A percentile compares a stretch with the other conserved stretches of the same genome.
Conservation (phyloP, 768 basidiomycete species). For the Pisolithus orientalis region DNA sequence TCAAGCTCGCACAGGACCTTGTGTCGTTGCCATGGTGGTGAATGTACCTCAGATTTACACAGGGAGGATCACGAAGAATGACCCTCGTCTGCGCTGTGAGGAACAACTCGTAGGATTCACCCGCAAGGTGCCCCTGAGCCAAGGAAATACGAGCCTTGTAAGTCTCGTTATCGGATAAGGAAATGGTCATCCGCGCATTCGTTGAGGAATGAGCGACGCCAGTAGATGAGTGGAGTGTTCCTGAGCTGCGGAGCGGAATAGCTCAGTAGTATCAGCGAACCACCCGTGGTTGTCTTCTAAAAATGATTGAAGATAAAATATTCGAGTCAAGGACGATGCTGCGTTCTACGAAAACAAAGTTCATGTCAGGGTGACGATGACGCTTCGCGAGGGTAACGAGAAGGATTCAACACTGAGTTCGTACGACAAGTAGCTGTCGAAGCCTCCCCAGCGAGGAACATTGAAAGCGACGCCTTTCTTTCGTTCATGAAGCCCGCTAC, state of each 20-base stretch:
- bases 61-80: slow-evolving; percentile 33
- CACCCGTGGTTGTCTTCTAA: slow-evolving; percentile 51
- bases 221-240: slow-evolving; percentile 3
- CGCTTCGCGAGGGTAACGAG: slow-evolving; percentile 33
- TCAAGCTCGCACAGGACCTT: slow-evolving; percentile 66
- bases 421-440: slow-evolving; percentile 74
- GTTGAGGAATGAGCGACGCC: slow-evolving; percentile 18
- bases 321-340: slow-evolving; percentile 48
- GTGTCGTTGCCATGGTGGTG: slow-evolving; percentile 57
- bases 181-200: slow-evolving; percentile 29
- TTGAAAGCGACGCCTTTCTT: slow-evolving; percentile 15
- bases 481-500: slow-evolving; percentile 46
- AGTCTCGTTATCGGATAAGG: slow-evolving; percentile 45
- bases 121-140: slow-evolving; percentile 72
- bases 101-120: slow-evolving; percentile 92
- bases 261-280: slow-evolving; percentile 39
- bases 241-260: neutral
- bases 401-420: slow-evolving; percentile 65
- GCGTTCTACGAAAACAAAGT: slow-evolving; percentile 72
- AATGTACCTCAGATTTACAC: slow-evolving; percentile 7
- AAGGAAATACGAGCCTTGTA: slow-evolving; percentile 64
- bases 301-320: slow-evolving; percentile 56
- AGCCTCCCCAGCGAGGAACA: slow-evolving; percentile 79
- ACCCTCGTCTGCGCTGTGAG: slow-evolving; percentile 72
- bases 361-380: slow-evolving; percentile 55